Evolutionary conservation across 2,329 filamentous ascomycete species (phyloP), one percentile per base, ranked within the genome.

Genomic region (Fusarium scirpi): DNA sequence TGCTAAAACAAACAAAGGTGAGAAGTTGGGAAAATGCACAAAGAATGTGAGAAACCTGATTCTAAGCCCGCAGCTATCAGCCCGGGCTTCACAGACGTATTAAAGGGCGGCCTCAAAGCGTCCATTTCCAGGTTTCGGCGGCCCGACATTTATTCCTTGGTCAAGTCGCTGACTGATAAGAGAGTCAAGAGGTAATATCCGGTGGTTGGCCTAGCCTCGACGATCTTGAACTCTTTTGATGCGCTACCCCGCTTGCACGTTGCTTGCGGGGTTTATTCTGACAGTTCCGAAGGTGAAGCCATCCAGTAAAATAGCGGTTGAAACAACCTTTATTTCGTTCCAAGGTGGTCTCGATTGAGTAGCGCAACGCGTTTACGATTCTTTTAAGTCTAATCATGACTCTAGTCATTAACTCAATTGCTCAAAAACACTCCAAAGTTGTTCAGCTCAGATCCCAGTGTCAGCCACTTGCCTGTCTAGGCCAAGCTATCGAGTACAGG

Each of bases 101-200:
- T 70, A 57, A 67, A 51, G 27, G 43, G 47, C 27, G 38, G 18
- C 44, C 13, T 38, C 29, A 30, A 8, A n/a, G 15, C 18, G 2
- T 34, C 34, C 38, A 12, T 10, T 27, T 24, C 24, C 45, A 52
- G 29, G 49, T 46, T 48, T 2, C 8, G 38, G 22, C 67, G 67
- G 67, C 51, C 67, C 67, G 67, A 65, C 32, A 29, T n/a, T 70
- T 70, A 27, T 57, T 53, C 67, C 67, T 52, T 43, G n/a, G 22
- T 30, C 30, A 54, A 20, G 40, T 41, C 16, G 10, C 38, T 60
- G 62, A 49, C 47, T 60, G 62, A 55, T 54, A 40, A 15, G 38
- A 45, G 24, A n/a, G 15, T 29, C 10, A 32, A 32, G 27, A 54
- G 56, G 55, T 65, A 61, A 62, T 62, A 46, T 66, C 47, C 55